Percentiles rank a stretch among this genome's conserved stretches.
Evolutionary conservation across 2,329 filamentous ascomycete genomes (phyloP).

Genomic region (Pestalotiopsis sp.): DNA sequence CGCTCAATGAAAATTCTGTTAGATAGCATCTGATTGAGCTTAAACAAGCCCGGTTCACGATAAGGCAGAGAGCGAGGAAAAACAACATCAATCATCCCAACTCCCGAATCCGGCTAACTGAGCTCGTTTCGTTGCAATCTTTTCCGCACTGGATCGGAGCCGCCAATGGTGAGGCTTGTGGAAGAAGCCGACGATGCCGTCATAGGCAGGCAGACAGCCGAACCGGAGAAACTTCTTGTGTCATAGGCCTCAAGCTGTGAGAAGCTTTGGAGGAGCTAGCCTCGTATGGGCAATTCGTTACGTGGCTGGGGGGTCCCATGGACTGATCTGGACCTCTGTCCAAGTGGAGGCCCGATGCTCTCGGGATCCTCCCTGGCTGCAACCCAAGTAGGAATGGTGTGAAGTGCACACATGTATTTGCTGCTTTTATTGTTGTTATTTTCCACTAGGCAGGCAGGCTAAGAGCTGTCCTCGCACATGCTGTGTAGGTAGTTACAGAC

Average conservation of each 20-base stretch:
- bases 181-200: background rate
- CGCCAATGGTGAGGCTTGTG: background rate
- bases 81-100: background rate
- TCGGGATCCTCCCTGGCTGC: background rate
- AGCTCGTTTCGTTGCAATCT: background rate
- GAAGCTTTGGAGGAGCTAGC: background rate
- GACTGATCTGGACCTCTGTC: background rate
- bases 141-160: background rate
- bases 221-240: background rate
- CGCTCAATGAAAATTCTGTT: background rate
- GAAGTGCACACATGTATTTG: background rate
- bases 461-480: background rate
- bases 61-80: background rate
- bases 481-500: background rate
- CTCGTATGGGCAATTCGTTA: background rate
- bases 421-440: background rate
- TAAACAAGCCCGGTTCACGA: background rate
- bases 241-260: background rate
- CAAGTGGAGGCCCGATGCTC: background rate
- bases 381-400: background rate
- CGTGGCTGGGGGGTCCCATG: background rate
- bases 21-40: no score
- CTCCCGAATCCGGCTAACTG: background rate
- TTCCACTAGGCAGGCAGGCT: background rate
- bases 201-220: background rate